A percentile compares a stretch with the other conserved stretches of the same genome.
Conservation (phyloP, 176 grass and related monocot species). For the Chloris gayana region DNA sequence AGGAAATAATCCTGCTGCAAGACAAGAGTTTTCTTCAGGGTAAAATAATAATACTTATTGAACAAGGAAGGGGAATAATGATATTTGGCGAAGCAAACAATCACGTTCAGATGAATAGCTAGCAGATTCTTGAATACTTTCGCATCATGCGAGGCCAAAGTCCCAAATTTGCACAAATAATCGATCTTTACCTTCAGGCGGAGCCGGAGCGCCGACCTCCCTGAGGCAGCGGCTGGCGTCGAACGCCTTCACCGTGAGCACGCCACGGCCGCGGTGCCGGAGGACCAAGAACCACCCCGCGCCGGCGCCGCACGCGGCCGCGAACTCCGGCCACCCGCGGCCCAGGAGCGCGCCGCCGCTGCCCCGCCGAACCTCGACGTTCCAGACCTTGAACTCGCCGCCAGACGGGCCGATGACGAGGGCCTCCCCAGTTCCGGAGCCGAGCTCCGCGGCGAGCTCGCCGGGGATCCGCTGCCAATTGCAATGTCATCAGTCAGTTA, state of each 20-base stretch:
- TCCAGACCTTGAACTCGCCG: conserved; percentile 35
- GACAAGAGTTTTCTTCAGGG: no score
- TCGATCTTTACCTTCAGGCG: neutral
- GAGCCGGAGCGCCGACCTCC: neutral
- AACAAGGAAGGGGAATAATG: no score
- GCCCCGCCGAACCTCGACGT: conserved; percentile 31
- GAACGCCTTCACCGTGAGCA: conserved; percentile 43
- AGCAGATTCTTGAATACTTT: neutral
- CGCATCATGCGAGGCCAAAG: neutral
- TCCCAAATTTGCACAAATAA: no score
- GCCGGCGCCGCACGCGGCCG: conserved; percentile 15
- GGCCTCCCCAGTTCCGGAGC: neutral
- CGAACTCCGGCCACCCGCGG: conserved; percentile 41
- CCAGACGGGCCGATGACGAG: conserved; percentile 29
- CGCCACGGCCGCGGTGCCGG: conserved; percentile 24
- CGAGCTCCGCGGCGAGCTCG: conserved; percentile 12
- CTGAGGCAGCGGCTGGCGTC: conserved; percentile 21
- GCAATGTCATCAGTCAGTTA: no score
- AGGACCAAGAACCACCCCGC: conserved; percentile 38
- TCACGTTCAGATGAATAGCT: no score
- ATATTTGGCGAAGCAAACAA: no score
- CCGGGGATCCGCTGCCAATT: conserved; percentile 28
- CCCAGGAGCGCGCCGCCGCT: conserved; percentile 37
- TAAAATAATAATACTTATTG: no score
- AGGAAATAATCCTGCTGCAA: no score